Conservation (phyloP, 805 yeast genomes). For the Ogataea ganodermae region DNA sequence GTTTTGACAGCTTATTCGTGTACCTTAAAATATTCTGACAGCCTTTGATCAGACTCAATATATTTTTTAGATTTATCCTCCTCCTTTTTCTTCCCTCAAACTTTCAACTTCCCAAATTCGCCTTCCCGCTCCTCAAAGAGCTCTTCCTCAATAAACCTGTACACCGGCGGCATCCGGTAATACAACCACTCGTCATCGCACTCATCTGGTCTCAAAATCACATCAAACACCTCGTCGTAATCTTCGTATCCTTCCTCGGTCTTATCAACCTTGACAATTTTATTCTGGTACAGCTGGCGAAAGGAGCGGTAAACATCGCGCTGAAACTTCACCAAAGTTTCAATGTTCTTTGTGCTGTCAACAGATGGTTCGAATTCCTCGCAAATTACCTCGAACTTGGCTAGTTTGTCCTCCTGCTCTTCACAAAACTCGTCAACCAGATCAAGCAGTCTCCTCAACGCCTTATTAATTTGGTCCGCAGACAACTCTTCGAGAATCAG, state of each 20-base stretch:
- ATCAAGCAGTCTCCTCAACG: constrained; percentile 15
- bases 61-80: background rate
- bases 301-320: constrained; percentile 16
- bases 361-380: constrained; percentile 23
- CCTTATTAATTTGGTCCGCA: constrained; percentile 18
- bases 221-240: constrained; percentile 18
- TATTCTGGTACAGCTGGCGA: constrained; percentile 7
- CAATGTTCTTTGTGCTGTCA: constrained; percentile 21
- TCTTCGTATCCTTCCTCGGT: constrained; percentile 12
- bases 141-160: constrained; percentile 21
- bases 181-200: constrained; percentile 24
- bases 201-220: constrained; percentile 20
- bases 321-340: constrained; percentile 22
- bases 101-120: constrained; percentile 9
- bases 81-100: background rate
- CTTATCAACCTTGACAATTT: constrained; percentile 1
- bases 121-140: constrained; percentile 2
- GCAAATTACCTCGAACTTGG: constrained; percentile 16
- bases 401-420: constrained; percentile 12
- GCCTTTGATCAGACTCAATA: background rate
- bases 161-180: constrained; percentile 27
- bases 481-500: constrained; percentile 16
- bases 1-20: constrained; percentile 1
- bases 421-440: constrained; percentile 17
- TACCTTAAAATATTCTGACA: background rate